A percentile compares a stretch with the other conserved stretches of the same genome.
These are phyloP conservation scores for Diplocarpon rosae DNA, from an alignment of 2,329 filamentous ascomycete species.

Conservation along the genomic window DNA sequence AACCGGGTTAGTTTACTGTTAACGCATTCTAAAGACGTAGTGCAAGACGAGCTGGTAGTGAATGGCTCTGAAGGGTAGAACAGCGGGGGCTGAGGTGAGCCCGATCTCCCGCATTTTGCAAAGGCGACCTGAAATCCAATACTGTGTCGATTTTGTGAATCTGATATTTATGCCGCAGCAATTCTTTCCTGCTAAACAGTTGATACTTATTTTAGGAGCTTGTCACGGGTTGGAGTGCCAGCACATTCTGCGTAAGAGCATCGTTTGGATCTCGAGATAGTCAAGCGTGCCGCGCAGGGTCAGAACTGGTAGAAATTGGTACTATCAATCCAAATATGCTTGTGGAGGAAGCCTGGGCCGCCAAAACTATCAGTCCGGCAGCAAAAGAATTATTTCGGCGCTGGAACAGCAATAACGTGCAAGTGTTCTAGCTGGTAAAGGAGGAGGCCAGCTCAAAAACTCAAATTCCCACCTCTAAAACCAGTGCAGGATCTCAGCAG, in stretches of 20 bases:
- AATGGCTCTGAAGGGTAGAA: too few species aligned
- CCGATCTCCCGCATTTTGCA: too few species aligned
- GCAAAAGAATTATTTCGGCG: background rate
- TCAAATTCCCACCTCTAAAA: conserved; percentile 3
- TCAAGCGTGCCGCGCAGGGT: conserved; percentile 1
- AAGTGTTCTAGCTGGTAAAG: conserved; percentile 1
- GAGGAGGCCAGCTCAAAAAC: background rate
- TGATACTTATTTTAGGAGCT: too few species aligned
- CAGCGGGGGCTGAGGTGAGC: too few species aligned
- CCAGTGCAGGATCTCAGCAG: background rate
- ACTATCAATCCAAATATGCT: background rate
- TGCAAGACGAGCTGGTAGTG: too few species aligned
- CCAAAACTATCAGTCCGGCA: background rate
- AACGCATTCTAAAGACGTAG: too few species aligned
- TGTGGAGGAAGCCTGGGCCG: background rate
- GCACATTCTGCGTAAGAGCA: background rate
- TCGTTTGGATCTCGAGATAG: background rate
- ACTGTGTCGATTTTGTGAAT: too few species aligned
- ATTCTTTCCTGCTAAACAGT: too few species aligned
- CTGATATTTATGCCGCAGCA: too few species aligned
- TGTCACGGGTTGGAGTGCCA: too few species aligned
- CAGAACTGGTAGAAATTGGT: background rate
- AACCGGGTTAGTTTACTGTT: too few species aligned
- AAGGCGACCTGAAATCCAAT: too few species aligned
- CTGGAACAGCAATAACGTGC: background rate